These are phyloP conservation scores for Salix koriyanagi DNA, from an alignment of 345 rosid genomes.

Conservation along the genomic window DNA sequence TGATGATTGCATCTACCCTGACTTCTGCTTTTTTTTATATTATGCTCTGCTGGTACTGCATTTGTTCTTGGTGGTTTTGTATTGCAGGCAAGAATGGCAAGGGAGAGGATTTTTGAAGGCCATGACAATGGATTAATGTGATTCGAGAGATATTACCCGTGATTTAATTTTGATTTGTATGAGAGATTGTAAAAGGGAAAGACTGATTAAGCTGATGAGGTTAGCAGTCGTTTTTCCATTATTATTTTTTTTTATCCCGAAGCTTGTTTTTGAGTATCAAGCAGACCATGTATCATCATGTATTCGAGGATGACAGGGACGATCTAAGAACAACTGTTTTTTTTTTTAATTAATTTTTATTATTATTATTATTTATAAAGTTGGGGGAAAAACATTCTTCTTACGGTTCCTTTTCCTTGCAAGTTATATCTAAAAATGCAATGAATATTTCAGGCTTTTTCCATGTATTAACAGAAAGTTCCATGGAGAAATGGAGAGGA, in stretches of 20 bases:
- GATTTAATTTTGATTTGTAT: not conserved
- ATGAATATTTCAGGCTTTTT: too few species aligned
- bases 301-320: not conserved
- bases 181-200: not conserved
- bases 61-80: not conserved
- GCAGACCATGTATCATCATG: too few species aligned
- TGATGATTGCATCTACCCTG: not conserved
- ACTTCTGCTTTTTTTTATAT: not conserved
- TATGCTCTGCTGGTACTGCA: not conserved
- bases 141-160: not conserved
- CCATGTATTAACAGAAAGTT: too few species aligned
- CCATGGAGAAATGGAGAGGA: too few species aligned
- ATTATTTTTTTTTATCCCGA: not conserved
- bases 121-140: not conserved
- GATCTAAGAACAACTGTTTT: not conserved
- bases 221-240: not conserved
- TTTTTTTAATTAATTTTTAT: too few species aligned
- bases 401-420: too few species aligned
- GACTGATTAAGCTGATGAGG: not conserved
- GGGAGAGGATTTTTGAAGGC: slow-evolving; percentile 2
- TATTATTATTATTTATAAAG: too few species aligned
- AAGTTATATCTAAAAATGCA: too few species aligned
- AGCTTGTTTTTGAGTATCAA: not conserved
- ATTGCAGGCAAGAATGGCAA: slow-evolving; percentile 6
- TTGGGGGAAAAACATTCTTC: too few species aligned